Conservation (phyloP, 345 rosid species). For the Arabidopsis suecica region DNA sequence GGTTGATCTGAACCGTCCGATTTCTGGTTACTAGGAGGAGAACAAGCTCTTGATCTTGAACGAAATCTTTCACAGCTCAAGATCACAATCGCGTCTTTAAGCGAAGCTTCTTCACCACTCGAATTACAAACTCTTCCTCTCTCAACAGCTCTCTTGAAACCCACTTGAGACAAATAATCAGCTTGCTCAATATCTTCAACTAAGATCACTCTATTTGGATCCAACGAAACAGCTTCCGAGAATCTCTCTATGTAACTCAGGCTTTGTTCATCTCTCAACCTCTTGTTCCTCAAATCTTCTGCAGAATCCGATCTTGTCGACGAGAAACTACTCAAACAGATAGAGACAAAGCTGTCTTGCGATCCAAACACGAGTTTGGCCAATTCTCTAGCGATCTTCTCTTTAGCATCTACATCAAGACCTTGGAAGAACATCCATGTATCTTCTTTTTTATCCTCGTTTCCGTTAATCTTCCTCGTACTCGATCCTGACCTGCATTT, state of each 20-base stretch:
- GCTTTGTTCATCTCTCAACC: constrained; percentile 63
- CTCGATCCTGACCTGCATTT: constrained; percentile 72
- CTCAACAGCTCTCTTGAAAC: constrained; percentile 76
- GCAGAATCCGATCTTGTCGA: constrained; percentile 61
- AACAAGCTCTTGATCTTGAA: constrained; percentile 74
- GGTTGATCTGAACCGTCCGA: constrained; percentile 46
- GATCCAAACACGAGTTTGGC: constrained; percentile 70
- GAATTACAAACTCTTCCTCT: constrained; percentile 58
- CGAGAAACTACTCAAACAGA: constrained; percentile 66
- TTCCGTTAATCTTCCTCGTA: constrained; percentile 49
- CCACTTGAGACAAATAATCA: constrained; percentile 63
- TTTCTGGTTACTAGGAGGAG: constrained; percentile 55
- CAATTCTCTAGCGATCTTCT: constrained; percentile 72
- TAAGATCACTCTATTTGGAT: constrained; percentile 79
- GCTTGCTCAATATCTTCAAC: constrained; percentile 82
- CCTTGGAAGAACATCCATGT: constrained; percentile 89
- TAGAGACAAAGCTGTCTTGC: constrained; percentile 51
- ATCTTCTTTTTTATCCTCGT: constrained; percentile 56
- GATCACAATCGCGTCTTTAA: constrained; percentile 73
- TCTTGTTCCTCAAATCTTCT: constrained; percentile 67
- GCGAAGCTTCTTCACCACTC: constrained; percentile 57
- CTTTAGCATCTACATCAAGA: constrained; percentile 66
- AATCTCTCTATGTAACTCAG: constrained; percentile 70
- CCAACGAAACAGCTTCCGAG: constrained; percentile 58
- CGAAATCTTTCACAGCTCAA: constrained; percentile 78